Conservation (phyloP, 495 filamentous ascomycete species). For the Podospora didyma region DNA sequence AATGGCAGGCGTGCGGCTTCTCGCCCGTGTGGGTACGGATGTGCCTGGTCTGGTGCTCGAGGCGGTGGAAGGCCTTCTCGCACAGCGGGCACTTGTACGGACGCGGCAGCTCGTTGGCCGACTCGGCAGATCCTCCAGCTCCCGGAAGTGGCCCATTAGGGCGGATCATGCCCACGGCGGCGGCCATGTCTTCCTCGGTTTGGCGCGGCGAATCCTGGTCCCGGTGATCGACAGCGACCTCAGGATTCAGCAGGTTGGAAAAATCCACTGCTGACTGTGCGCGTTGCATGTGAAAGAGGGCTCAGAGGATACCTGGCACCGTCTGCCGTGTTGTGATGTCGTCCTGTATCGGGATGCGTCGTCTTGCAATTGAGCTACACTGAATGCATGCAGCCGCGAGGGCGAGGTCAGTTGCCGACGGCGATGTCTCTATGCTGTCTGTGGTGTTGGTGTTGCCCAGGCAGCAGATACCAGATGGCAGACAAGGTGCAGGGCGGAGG, state of each 20-base stretch:
- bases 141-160: conserved; percentile 65
- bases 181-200: conserved; percentile 56
- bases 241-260: conserved; percentile 72
- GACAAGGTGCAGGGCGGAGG: conserved; percentile 2
- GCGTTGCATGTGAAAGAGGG: conserved; percentile 66
- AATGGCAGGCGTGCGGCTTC: conserved; percentile 94
- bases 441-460: neutral
- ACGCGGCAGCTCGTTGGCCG: conserved; percentile 70
- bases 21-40: conserved; percentile 98
- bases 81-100: conserved; percentile 98
- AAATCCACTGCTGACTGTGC: conserved; percentile 70
- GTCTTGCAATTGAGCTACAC: conserved; percentile 21
- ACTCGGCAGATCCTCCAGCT: conserved; percentile 47
- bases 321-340: neutral
- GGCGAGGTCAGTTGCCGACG: neutral
- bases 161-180: conserved; percentile 63
- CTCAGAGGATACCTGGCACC: conserved; percentile 10
- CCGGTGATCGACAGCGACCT: conserved; percentile 29
- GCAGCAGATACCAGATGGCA: neutral
- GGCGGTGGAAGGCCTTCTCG: conserved; percentile 97
- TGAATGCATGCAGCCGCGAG: conserved; percentile 21
- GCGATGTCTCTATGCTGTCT: neutral
- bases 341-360: neutral
- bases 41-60: conserved; percentile 97
- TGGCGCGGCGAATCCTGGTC: conserved; percentile 23